These are phyloP conservation scores for Globisporangium uncinulatum DNA, from an alignment of 352 stramenopile genomes.

Conservation along the genomic window DNA sequence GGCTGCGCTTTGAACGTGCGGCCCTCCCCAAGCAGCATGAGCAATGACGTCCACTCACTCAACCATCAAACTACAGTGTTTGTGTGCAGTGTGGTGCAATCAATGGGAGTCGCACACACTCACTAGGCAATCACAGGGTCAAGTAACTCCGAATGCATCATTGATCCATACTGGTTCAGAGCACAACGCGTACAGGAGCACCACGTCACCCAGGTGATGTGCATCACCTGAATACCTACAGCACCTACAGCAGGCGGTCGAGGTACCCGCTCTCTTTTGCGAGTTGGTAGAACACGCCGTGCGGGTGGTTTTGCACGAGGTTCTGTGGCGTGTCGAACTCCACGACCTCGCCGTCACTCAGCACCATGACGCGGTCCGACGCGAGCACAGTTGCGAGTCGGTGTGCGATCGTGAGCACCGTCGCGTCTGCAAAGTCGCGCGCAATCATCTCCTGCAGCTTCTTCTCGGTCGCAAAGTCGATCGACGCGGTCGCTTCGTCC, in stretches of 20 bases:
- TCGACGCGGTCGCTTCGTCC: conserved; percentile 54
- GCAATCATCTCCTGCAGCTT: conserved; percentile 45
- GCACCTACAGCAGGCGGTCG: conserved; percentile 4
- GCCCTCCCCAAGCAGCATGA: too few species aligned
- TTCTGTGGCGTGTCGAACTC: not conserved
- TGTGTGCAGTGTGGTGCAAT: too few species aligned
- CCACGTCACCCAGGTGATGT: too few species aligned
- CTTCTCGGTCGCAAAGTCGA: conserved; percentile 76
- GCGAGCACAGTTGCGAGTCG: conserved; percentile 88
- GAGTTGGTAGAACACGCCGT: conserved; percentile 4
- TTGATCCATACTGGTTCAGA: too few species aligned
- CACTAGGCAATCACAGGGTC: too few species aligned
- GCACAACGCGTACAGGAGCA: not conserved
- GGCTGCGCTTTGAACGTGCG: too few species aligned
- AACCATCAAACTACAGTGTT: too few species aligned
- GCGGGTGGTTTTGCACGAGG: not conserved
- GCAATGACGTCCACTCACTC: too few species aligned
- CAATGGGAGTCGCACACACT: too few species aligned
- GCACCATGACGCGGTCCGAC: conserved; percentile 78
- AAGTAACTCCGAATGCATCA: too few species aligned
- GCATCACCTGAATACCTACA: not conserved
- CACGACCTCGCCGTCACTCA: not conserved
- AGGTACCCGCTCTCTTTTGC: conserved; percentile 11
- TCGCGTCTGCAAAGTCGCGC: conserved; percentile 83
- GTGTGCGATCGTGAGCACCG: conserved; percentile 92